Percentiles rank a stretch among this genome's conserved stretches.
Evolutionary conservation across 2,329 filamentous ascomycete species (phyloP).

Genomic region (Thelonectria blattea): DNA sequence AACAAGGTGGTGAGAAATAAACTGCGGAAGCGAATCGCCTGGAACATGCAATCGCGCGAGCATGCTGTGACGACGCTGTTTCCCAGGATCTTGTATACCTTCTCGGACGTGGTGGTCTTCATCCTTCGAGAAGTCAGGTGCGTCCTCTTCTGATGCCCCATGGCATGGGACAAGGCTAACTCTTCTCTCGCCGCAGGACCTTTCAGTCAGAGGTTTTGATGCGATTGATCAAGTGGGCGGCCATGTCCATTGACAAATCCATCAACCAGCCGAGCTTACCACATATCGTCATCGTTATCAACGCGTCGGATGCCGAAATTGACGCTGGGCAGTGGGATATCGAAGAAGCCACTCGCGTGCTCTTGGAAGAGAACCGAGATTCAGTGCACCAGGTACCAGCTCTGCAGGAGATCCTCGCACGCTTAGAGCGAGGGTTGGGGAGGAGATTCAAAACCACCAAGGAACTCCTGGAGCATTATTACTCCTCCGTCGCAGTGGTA

Average conservation of each 20-base stretch:
- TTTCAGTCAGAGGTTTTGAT: slow-evolving; percentile 11
- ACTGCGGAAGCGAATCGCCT: slow-evolving; percentile 3
- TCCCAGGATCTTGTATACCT: slow-evolving; percentile 20
- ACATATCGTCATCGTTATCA: slow-evolving; percentile 11
- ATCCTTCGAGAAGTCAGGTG: slow-evolving; percentile 15
- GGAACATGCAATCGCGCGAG: slow-evolving; percentile 14
- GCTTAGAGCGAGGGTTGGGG: not conserved
- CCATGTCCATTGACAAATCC: slow-evolving; percentile 16
- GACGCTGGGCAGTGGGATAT: slow-evolving; percentile 10
- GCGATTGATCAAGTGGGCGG: slow-evolving; percentile 11
- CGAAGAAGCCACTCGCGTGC: not conserved
- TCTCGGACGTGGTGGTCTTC: slow-evolving; percentile 22
- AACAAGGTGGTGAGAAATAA: slow-evolving; percentile 1
- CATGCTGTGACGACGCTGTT: slow-evolving; percentile 17
- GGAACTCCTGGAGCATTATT: slow-evolving; percentile 15
- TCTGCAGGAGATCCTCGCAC: not conserved
- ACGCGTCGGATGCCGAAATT: slow-evolving; percentile 9
- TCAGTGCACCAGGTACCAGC: slow-evolving; percentile 6
- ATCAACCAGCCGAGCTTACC: slow-evolving; percentile 16
- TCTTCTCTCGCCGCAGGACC: not conserved
- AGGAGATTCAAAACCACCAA: slow-evolving; percentile 4
- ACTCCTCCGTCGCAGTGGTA: slow-evolving; percentile 10
- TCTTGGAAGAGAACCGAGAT: slow-evolving; percentile 3
- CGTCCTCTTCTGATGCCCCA: not conserved
- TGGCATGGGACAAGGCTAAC: not conserved